These are phyloP conservation scores for Backusella macrospora DNA, from an alignment of 192 early-diverging fungal genomes.

Conservation along the genomic window DNA sequence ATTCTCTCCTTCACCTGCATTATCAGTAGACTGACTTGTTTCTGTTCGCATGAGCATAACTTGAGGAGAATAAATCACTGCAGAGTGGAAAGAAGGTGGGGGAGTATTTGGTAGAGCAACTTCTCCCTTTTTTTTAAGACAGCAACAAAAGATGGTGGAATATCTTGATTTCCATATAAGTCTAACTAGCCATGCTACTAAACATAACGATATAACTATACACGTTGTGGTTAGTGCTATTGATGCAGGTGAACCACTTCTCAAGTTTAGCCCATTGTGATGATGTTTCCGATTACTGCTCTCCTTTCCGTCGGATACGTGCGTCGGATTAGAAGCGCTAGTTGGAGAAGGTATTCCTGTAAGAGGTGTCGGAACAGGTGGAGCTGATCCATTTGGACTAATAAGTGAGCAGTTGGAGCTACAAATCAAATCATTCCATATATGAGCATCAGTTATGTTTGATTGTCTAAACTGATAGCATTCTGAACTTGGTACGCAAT, in stretches of 20 bases:
- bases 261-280: not conserved
- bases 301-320: not conserved
- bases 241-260: not conserved
- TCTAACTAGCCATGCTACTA: not conserved
- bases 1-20: not conserved
- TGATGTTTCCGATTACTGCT: not conserved
- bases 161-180: not conserved
- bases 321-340: not conserved
- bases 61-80: not conserved
- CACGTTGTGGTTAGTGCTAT: not conserved
- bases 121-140: not conserved
- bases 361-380: constrained; percentile 11
- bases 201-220: not conserved
- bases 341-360: not conserved
- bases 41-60: constrained; percentile 7
- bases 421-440: constrained; percentile 21
- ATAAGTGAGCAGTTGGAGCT: constrained; percentile 11
- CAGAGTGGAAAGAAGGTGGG: constrained; percentile 1
- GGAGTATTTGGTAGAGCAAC: not conserved
- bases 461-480: constrained; percentile 25
- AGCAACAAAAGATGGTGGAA: constrained; percentile 14
- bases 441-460: not conserved
- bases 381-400: not conserved
- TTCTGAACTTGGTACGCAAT: constrained; percentile 21
- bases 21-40: not conserved